Evolutionary conservation across 805 yeast genomes (phyloP).

Genomic region (Starmerella etchellsii): DNA sequence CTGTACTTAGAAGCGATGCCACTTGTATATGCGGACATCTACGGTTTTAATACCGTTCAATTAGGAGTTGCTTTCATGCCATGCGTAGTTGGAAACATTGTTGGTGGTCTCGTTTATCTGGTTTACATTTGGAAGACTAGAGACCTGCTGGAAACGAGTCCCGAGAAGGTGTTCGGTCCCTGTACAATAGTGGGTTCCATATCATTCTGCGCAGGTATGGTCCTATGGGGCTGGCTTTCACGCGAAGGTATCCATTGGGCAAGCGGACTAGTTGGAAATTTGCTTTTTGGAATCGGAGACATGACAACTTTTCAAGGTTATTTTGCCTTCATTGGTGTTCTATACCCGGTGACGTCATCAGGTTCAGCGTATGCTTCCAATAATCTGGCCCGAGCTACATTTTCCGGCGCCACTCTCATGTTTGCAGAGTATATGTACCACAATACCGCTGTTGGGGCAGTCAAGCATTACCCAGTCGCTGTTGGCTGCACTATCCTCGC

Average conservation of each 20-base stretch:
- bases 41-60: conserved; percentile 37
- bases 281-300: conserved; percentile 31
- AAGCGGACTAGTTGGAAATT: conserved; percentile 35
- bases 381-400: too few species aligned
- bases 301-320: conserved; percentile 40
- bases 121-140: conserved; percentile 2
- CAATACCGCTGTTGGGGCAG: too few species aligned
- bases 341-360: conserved; percentile 37
- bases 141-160: background rate
- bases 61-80: conserved; percentile 38
- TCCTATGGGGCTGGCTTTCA: conserved; percentile 48
- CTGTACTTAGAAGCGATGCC: conserved; percentile 54
- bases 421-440: too few species aligned
- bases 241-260: conserved; percentile 38
- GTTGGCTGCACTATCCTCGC: conserved; percentile 45
- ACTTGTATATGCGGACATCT: conserved; percentile 35
- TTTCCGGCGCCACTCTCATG: too few species aligned
- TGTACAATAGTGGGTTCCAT: conserved; percentile 32
- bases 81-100: conserved; percentile 34
- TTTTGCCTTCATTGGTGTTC: conserved; percentile 37
- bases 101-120: conserved; percentile 26
- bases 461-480: conserved; percentile 7
- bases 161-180: conserved; percentile 16
- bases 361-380: conserved; percentile 43
- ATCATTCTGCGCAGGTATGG: conserved; percentile 38